Evolutionary conservation across 169 alveolate species (phyloP).

Genomic region (Plasmodium adleri): DNA sequence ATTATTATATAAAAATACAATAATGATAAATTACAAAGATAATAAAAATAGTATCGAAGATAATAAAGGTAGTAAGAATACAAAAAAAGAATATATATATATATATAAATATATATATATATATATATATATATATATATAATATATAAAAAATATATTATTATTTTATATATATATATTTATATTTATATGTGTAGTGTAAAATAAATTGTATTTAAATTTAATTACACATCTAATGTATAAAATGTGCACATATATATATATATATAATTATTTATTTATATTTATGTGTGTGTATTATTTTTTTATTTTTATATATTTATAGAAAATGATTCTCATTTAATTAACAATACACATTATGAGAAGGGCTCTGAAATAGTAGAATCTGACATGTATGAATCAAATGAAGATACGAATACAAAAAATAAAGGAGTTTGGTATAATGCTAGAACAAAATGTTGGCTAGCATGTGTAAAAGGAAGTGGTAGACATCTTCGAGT

Average conservation of each 20-base stretch:
- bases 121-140: too few species aligned
- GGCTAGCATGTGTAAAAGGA: slow-evolving; percentile 73
- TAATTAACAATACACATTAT: neutral
- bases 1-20: neutral
- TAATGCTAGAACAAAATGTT: slow-evolving; percentile 69
- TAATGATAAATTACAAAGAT: slow-evolving; percentile 29
- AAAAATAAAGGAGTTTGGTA: slow-evolving; percentile 70
- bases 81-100: neutral
- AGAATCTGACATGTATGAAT: slow-evolving; percentile 18
- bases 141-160: too few species aligned
- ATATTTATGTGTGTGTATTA: neutral
- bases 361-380: slow-evolving; percentile 10
- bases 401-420: slow-evolving; percentile 25
- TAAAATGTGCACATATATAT: too few species aligned
- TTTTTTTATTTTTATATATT: neutral
- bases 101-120: too few species aligned
- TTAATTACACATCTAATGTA: too few species aligned
- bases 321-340: slow-evolving; percentile 1
- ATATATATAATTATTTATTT: neutral
- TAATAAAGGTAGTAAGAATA: slow-evolving; percentile 22
- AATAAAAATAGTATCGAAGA: slow-evolving; percentile 6
- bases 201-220: too few species aligned
- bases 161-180: too few species aligned
- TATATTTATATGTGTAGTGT: too few species aligned
- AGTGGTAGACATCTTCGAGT: slow-evolving; percentile 73